phyloP scores from a whole-genome alignment of 768 basidiomycete species.

The Strobilomyces dryophilus region DNA sequence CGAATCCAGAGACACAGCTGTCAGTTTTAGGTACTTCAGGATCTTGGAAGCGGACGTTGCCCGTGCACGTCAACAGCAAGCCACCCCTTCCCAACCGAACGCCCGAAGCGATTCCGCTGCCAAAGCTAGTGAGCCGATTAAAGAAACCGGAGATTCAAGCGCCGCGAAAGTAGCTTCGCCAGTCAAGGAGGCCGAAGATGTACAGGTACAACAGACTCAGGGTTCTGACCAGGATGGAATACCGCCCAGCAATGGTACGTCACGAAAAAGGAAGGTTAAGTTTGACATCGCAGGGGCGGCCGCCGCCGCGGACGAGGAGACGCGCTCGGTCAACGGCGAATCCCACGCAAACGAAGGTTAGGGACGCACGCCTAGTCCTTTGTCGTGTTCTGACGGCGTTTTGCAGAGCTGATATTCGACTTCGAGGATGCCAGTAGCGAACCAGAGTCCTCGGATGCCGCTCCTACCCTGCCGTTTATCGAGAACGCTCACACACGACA shows the following conservation, averaged over 20 bases:
- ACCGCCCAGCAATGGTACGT: slow-evolving; percentile 29
- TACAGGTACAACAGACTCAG: slow-evolving; percentile 12
- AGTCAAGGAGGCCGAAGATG: slow-evolving; percentile 10
- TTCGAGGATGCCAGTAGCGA: slow-evolving; percentile 51
- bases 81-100: not conserved
- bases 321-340: slow-evolving; percentile 31
- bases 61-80: slow-evolving; percentile 20
- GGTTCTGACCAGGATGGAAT: slow-evolving; percentile 19
- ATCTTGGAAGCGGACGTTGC: slow-evolving; percentile 40
- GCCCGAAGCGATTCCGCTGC: slow-evolving; percentile 10
- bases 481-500: slow-evolving; percentile 25
- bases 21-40: slow-evolving; percentile 45
- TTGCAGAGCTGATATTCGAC: slow-evolving; percentile 64
- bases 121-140: slow-evolving; percentile 3
- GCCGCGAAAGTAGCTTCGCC: slow-evolving; percentile 8
- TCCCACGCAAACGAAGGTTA: slow-evolving; percentile 43
- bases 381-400: slow-evolving; percentile 2
- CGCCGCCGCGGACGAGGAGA: slow-evolving; percentile 43
- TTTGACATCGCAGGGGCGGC: slow-evolving; percentile 61
- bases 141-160: slow-evolving; percentile 11
- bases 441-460: slow-evolving; percentile 30
- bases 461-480: slow-evolving; percentile 35
- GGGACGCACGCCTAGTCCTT: slow-evolving; percentile 12
- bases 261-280: slow-evolving; percentile 63
- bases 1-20: slow-evolving; percentile 41